These are phyloP conservation scores for Diaporthe sp. DNA, from an alignment of 2,329 filamentous ascomycete species.

Conservation along the genomic window DNA sequence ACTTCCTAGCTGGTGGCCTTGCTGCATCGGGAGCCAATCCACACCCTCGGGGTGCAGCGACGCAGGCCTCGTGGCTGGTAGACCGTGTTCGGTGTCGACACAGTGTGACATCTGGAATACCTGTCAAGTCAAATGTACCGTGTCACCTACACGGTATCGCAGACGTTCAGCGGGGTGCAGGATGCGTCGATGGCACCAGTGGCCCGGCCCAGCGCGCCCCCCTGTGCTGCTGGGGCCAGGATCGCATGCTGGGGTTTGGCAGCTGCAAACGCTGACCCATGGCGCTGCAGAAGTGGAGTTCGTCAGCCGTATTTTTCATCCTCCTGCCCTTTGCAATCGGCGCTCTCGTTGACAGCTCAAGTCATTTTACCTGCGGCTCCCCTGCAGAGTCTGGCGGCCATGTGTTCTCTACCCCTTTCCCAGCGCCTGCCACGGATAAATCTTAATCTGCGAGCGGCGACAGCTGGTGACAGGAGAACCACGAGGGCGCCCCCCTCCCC, in stretches of 20 bases:
- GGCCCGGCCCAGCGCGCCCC: conserved; percentile 28
- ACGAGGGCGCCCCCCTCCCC: conserved; percentile 2
- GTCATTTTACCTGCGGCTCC: conserved; percentile 33
- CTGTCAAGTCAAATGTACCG: conserved; percentile 7
- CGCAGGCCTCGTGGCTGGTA: conserved; percentile 27
- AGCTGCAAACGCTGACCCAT: conserved; percentile 30
- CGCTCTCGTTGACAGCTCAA: conserved; percentile 24
- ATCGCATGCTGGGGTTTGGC: conserved; percentile 31
- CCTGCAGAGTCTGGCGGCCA: conserved; percentile 28
- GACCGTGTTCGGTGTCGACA: conserved; percentile 12
- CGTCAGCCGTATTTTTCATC: conserved; percentile 32
- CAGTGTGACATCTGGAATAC: conserved; percentile 27
- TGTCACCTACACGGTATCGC: conserved; percentile 23
- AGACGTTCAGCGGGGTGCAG: conserved; percentile 31
- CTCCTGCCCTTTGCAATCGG: conserved; percentile 17
- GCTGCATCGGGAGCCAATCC: conserved; percentile 27
- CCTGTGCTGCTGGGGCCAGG: conserved; percentile 33
- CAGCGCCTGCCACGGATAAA: conserved; percentile 30
- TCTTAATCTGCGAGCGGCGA: conserved; percentile 29
- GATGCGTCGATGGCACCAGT: conserved; percentile 29
- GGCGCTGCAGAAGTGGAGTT: conserved; percentile 26
- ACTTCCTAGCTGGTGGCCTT: conserved; percentile 22
- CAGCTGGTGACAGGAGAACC: conserved; percentile 6
- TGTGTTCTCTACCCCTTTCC: conserved; percentile 29
- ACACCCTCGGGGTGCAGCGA: conserved; percentile 26